Evolutionary conservation across 1,284 basidiomycete species (phyloP).

Genomic region (Moesziomyces globuligerus): DNA sequence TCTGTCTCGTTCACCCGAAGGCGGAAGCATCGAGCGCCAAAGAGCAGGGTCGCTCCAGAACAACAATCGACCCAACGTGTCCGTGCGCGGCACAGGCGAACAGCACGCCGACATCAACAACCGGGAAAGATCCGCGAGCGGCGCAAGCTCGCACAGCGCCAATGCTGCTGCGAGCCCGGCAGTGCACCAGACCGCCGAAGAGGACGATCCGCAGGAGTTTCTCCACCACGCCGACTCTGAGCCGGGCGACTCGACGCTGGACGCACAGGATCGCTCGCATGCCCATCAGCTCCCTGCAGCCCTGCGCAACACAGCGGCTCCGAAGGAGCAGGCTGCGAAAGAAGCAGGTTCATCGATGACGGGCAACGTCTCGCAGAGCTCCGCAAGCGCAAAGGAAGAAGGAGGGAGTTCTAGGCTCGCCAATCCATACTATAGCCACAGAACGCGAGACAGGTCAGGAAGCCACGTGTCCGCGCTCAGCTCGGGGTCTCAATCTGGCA

Average conservation of each 20-base stretch:
- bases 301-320: conserved; percentile 28
- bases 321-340: conserved; percentile 18
- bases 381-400: background rate
- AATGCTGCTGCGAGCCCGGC: conserved; percentile 19
- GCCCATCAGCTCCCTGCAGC: conserved; percentile 29
- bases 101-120: background rate
- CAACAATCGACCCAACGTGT: conserved; percentile 23
- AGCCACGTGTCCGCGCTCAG: conserved; percentile 40
- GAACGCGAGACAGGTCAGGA: conserved; percentile 41
- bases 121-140: conserved; percentile 31
- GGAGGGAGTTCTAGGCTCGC: conserved; percentile 1
- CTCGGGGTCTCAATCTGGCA: conserved; percentile 36
- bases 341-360: conserved; percentile 5
- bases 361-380: background rate
- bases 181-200: conserved; percentile 12
- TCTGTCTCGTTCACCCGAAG: background rate
- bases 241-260: conserved; percentile 17
- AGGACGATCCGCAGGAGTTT: conserved; percentile 47
- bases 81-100: background rate
- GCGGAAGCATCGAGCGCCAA: conserved; percentile 11
- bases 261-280: conserved; percentile 33
- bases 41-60: conserved; percentile 8
- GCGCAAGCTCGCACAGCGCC: conserved; percentile 26
- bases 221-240: conserved; percentile 21
- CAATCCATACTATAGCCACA: background rate